Percentiles rank a stretch among this genome's conserved stretches.
Evolutionary conservation across 192 early-diverging fungal species (phyloP).

Genomic region (Paraglomus brasilianum): DNA sequence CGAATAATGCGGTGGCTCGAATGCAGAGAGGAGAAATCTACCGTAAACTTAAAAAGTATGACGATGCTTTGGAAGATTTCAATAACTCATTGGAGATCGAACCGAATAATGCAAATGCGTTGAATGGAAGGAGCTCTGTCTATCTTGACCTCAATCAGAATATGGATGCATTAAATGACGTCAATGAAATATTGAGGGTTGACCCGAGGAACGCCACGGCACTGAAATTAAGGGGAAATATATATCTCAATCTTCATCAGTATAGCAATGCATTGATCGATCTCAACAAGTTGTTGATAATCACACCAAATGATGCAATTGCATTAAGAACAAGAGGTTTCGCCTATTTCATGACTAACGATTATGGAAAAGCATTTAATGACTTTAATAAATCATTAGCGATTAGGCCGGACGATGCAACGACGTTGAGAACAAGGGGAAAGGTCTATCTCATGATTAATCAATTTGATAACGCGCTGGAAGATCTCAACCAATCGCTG

Average conservation of each 20-base stretch:
- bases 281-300: neutral
- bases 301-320: neutral
- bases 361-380: slow-evolving; percentile 7
- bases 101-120: neutral
- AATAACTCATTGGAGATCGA: neutral
- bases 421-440: neutral
- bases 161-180: neutral
- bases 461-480: neutral
- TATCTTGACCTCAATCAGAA: neutral
- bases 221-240: neutral
- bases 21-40: neutral
- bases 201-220: neutral
- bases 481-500: slow-evolving; percentile 22
- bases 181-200: slow-evolving; percentile 20
- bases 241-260: slow-evolving; percentile 5
- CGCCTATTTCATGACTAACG: neutral
- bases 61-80: slow-evolving; percentile 16
- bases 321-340: neutral
- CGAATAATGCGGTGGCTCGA: neutral
- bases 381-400: slow-evolving; percentile 13
- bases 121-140: neutral
- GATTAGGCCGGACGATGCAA: neutral
- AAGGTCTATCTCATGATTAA: neutral
- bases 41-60: neutral
- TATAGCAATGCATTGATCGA: neutral